Base-by-base conservation (phyloP, 306 rosid species). In the Dalbergia cochinchinensis region DNA sequence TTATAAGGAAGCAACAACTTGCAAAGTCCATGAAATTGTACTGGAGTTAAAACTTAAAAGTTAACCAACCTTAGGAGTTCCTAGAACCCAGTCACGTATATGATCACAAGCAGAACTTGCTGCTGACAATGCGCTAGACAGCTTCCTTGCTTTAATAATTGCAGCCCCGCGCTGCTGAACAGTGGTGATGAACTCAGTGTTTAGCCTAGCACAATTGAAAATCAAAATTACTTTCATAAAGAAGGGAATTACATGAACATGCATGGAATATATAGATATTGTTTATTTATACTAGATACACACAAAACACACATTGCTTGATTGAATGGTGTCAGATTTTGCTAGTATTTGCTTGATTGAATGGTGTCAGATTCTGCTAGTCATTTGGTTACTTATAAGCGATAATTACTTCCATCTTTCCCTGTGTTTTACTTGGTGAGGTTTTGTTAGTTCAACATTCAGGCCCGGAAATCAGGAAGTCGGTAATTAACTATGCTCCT, bases 131-230 rank as follows among this genome's bases (percentile, higher is more conserved):
- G 99, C 99, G 87, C 99, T 96, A 11, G 99, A 96, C 16, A 91
- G 71, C 80, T 96, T 96, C 35, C 99, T 86, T n/a, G 99, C 99
- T 84, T 96, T 96, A 76, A 96, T 93, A 35, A 96, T 93, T 19
- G 97, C 98, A 88, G 98, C 98, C 74, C 99, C 99, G 55, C 99
- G 97, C 45, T 96, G 98, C 86, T 96, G 98, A 85, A 96, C 96
- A 42, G 94, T 96, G 87, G 88, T 20, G 84, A 91, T 93, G 86
- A 95, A 92, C 78, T 89, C 94, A 0, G 69, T 84, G 54, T 91
- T 93, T 69, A 91, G 73, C 99, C 98, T 95, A 35, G 1, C 31
- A 59, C 45, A 67, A 57, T 42, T 19, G 4, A 78, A 65, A 63
- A 19, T 44, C 1, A 35, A 71, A 44, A 65, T 51, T 42, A 66